phyloP scores from a whole-genome alignment of 2,329 filamentous ascomycete genomes.

The Neopestalotiopsis clavispora region DNA sequence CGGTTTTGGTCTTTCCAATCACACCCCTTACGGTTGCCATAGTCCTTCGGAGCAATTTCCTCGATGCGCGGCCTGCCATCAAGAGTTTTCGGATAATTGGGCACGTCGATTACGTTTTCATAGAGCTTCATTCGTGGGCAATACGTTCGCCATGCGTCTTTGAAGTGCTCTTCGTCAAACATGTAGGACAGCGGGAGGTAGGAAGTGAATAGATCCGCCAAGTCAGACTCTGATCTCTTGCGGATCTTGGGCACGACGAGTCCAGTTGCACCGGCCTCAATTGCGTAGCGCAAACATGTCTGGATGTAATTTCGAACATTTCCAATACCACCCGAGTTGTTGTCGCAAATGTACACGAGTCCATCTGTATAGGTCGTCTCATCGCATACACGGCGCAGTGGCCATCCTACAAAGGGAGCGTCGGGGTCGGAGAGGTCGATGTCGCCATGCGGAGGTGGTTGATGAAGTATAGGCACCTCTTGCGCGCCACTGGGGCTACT shows the following conservation, averaged over 20 bases:
- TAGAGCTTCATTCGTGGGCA: conserved; percentile 52
- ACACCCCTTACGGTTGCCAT: conserved; percentile 43
- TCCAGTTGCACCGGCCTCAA: conserved; percentile 52
- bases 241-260: conserved; percentile 51
- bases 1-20: conserved; percentile 45
- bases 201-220: conserved; percentile 47
- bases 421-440: conserved; percentile 44
- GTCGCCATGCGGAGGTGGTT: conserved; percentile 22
- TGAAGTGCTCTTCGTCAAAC: conserved; percentile 53
- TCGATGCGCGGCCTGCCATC: conserved; percentile 43
- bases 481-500: conserved; percentile 22
- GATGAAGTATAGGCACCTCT: conserved; percentile 9
- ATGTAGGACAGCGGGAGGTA: conserved; percentile 49
- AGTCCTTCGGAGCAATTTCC: conserved; percentile 46
- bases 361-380: conserved; percentile 47
- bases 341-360: conserved; percentile 53
- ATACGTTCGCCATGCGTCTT: conserved; percentile 36
- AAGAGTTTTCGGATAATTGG: conserved; percentile 36
- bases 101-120: conserved; percentile 41
- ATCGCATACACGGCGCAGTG: conserved; percentile 47
- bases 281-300: conserved; percentile 53
- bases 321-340: conserved; percentile 55
- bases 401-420: conserved; percentile 51
- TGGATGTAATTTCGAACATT: conserved; percentile 57
- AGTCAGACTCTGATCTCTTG: conserved; percentile 44